Evolutionary conservation across 306 rosid genomes (phyloP).

Genomic region (Dryas drummondii): DNA sequence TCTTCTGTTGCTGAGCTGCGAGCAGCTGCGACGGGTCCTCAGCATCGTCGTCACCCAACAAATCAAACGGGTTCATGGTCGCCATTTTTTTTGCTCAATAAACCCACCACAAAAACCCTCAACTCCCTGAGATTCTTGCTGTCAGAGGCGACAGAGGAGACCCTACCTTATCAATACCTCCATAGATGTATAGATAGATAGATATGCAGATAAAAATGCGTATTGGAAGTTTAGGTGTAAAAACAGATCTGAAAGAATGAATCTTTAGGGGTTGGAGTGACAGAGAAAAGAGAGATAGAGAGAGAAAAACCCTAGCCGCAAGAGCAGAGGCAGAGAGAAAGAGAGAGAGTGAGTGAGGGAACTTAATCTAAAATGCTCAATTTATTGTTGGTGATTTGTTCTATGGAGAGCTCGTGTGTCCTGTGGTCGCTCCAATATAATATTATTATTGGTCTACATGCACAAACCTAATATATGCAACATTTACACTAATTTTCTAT

Average conservation of each 20-base stretch:
- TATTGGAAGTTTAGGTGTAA: not conserved
- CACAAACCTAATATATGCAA: not conserved
- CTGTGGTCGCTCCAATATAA: conserved; percentile 1
- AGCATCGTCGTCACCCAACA: conserved; percentile 82
- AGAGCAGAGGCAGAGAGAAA: conserved; percentile 20
- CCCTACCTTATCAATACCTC: conserved; percentile 40
- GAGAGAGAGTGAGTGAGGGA: conserved; percentile 10
- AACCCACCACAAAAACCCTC: conserved; percentile 18
- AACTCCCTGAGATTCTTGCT: conserved; percentile 22
- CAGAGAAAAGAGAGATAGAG: not conserved
- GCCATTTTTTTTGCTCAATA: conserved; percentile 48
- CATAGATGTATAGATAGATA: conserved; percentile 32
- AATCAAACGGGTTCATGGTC: conserved; percentile 81
- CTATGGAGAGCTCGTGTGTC: conserved; percentile 13
- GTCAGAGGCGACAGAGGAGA: conserved; percentile 22
- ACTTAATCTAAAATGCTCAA: conserved; percentile 42
- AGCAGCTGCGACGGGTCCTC: conserved; percentile 84
- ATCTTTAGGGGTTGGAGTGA: not conserved
- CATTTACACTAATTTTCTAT: not conserved
- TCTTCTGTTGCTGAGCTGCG: conserved; percentile 56
- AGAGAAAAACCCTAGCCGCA: conserved; percentile 78
- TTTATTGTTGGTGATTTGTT: conserved; percentile 27
- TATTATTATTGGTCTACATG: not conserved
- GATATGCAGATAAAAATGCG: too few species aligned
- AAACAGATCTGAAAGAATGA: conserved; percentile 28